A percentile compares a stretch with the other conserved stretches of the same genome.
phyloP scores from a whole-genome alignment of 495 filamentous ascomycete species.

The Friedmanniomyces simplex region DNA sequence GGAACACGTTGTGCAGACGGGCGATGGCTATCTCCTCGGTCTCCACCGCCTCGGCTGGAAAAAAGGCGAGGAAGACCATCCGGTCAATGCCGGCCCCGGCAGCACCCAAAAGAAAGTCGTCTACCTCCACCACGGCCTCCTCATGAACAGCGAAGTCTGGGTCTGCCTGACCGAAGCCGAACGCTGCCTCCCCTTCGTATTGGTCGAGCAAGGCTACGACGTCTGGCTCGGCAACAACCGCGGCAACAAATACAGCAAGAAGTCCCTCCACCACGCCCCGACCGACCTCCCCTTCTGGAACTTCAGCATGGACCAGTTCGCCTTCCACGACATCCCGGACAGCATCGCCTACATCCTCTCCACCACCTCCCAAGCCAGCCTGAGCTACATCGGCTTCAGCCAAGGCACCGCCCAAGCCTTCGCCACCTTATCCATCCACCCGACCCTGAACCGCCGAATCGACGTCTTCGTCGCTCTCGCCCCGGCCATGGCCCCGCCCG shows the following conservation, averaged over 20 bases:
- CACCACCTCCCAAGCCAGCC: conserved; percentile 68
- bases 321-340: conserved; percentile 93
- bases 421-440: conserved; percentile 87
- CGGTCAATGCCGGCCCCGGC: conserved; percentile 57
- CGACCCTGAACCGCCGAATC: conserved; percentile 80
- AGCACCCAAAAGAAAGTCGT: conserved; percentile 74
- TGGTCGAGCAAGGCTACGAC: conserved; percentile 90
- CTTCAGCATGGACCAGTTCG: conserved; percentile 96
- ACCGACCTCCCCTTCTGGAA: conserved; percentile 78
- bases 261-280: conserved; percentile 64
- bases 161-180: conserved; percentile 81
- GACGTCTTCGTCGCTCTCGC: conserved; percentile 97
- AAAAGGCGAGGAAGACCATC: conserved; percentile 63
- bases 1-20: conserved; percentile 90
- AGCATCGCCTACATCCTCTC: conserved; percentile 84
- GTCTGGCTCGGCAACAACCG: conserved; percentile 98
- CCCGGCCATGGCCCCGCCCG: conserved; percentile 89
- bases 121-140: conserved; percentile 88
- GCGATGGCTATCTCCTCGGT: conserved; percentile 87
- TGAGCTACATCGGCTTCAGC: conserved; percentile 94
- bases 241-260: conserved; percentile 98
- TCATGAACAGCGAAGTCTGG: conserved; percentile 99
- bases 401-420: conserved; percentile 97
- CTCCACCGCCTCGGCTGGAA: conserved; percentile 77
- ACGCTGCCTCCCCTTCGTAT: conserved; percentile 72